A percentile compares a stretch with the other conserved stretches of the same genome.
Conservation (phyloP, 2,329 filamentous ascomycete species). For the Calonectria crousiana region DNA sequence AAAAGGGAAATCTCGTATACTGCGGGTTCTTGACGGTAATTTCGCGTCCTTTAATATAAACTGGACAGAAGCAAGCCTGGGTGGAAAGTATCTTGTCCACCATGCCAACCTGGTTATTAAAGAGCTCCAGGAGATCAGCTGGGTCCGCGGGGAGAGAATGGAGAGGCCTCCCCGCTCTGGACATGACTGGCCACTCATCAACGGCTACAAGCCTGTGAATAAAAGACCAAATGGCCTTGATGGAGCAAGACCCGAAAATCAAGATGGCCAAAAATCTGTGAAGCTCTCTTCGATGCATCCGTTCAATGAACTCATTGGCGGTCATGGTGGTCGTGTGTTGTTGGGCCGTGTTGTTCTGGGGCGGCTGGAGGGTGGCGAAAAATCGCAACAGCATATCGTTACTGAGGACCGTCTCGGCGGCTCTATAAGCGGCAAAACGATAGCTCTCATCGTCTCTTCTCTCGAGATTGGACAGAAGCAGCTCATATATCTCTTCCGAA, state of each 20-base stretch:
- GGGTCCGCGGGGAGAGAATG: background rate
- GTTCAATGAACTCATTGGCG: background rate
- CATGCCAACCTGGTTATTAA: background rate
- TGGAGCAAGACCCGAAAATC: background rate
- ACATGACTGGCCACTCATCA: background rate
- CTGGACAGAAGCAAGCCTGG: slow-evolving; percentile 7
- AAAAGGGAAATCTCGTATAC: background rate
- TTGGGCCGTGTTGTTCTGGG: background rate
- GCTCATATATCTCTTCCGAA: background rate
- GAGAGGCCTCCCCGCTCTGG: background rate
- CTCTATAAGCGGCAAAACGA: background rate
- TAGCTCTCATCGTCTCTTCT: background rate
- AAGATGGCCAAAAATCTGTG: slow-evolving; percentile 2
- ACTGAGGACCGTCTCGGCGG: background rate
- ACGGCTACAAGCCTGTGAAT: slow-evolving; percentile 1
- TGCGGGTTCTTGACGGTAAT: background rate
- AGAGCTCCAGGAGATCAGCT: background rate
- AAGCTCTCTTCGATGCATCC: background rate
- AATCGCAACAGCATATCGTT: background rate
- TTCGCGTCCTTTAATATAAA: background rate
- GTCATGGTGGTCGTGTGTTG: background rate
- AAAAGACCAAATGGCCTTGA: background rate
- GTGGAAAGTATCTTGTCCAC: background rate
- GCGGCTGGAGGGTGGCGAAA: background rate
- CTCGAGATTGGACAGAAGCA: background rate